Percentiles rank a stretch among this genome's conserved stretches.
Conservation (phyloP, 257 asterid genomes). For the Przewalskia tangutica region DNA sequence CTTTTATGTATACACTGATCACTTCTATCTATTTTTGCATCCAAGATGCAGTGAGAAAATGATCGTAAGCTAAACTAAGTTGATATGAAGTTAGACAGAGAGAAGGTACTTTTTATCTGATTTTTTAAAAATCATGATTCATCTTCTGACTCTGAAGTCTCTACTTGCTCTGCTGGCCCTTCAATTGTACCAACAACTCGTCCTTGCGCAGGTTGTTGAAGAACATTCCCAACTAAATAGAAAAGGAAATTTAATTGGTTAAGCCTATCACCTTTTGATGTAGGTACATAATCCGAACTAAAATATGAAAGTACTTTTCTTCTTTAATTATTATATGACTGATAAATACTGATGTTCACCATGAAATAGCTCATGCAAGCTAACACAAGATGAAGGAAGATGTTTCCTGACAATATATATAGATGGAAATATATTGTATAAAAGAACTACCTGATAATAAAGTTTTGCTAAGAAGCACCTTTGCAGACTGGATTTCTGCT, state of each 20-base stretch:
- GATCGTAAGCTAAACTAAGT: neutral
- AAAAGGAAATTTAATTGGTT: neutral
- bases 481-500: slow-evolving; percentile 49
- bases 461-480: slow-evolving; percentile 35
- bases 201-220: slow-evolving; percentile 38
- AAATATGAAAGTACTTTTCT: neutral
- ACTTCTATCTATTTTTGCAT: neutral
- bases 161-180: slow-evolving; percentile 27
- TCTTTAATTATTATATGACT: neutral
- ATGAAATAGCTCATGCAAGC: neutral
- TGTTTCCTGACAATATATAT: neutral
- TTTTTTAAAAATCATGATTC: slow-evolving; percentile 5
- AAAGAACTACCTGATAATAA: slow-evolving; percentile 33
- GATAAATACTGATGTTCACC: neutral
- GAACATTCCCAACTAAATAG: slow-evolving; percentile 26
- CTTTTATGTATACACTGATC: neutral
- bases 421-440: neutral
- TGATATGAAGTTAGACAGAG: neutral
- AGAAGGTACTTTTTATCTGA: neutral
- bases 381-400: neutral
- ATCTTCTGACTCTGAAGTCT: slow-evolving; percentile 46
- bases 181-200: slow-evolving; percentile 31
- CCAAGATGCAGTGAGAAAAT: neutral
- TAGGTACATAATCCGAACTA: neutral
- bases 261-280: neutral